Conservation (phyloP, 1,284 basidiomycete genomes). For the Ceratobasidium sp. region DNA sequence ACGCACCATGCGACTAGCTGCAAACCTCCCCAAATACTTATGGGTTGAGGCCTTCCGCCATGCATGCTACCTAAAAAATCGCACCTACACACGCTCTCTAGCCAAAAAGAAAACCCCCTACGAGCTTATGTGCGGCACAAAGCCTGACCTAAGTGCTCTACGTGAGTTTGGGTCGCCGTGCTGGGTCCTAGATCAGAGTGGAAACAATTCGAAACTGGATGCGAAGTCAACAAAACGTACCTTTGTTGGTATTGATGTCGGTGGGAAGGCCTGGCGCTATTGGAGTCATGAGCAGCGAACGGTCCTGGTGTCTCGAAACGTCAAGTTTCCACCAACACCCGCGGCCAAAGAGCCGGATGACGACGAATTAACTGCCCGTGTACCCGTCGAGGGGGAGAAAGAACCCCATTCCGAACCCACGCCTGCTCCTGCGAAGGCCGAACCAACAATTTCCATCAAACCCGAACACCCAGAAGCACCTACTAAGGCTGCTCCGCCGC, state of each 20-base stretch:
- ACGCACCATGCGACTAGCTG: slow-evolving; percentile 28
- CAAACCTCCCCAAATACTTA: slow-evolving; percentile 24
- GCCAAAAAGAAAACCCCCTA: slow-evolving; percentile 45
- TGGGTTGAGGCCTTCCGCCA: slow-evolving; percentile 41
- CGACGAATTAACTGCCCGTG: neutral
- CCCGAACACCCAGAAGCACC: neutral
- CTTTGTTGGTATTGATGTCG: slow-evolving; percentile 1
- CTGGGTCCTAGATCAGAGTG: slow-evolving; percentile 20
- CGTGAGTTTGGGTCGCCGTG: neutral
- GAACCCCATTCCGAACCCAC: neutral
- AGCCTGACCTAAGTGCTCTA: slow-evolving; percentile 48
- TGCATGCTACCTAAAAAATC: slow-evolving; percentile 35
- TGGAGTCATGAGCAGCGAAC: slow-evolving; percentile 11
- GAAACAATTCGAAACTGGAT: slow-evolving; percentile 2
- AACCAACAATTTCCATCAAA: slow-evolving; percentile 5
- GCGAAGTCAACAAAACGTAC: slow-evolving; percentile 15
- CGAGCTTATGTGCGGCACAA: slow-evolving; percentile 47
- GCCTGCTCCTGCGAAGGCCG: neutral
- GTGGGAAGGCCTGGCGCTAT: slow-evolving; percentile 2
- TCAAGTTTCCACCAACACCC: slow-evolving; percentile 4
- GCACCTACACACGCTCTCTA: slow-evolving; percentile 41
- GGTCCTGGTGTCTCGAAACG: neutral
- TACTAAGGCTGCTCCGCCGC: neutral
- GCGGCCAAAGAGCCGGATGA: neutral
- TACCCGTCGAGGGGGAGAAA: slow-evolving; percentile 6